Percentiles rank a stretch among this genome's conserved stretches.
phyloP scores from a whole-genome alignment of 768 basidiomycete genomes.

The Podaxis carcinomalis region DNA sequence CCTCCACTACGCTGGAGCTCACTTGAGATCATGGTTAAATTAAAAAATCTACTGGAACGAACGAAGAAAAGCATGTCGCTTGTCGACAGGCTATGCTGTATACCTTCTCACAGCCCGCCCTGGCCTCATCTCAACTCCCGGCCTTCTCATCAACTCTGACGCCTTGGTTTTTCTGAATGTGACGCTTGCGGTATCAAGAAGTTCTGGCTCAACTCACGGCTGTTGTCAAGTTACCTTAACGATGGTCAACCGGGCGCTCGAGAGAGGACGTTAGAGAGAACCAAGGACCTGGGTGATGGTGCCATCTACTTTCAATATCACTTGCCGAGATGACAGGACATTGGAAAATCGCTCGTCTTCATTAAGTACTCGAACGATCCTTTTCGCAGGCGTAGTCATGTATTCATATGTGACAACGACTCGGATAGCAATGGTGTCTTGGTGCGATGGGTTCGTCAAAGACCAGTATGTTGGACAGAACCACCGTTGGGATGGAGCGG shows the following conservation, averaged over 20 bases:
- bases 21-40: not conserved
- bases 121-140: not conserved
- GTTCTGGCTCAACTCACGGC: not conserved
- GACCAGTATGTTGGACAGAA: not conserved
- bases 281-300: not conserved
- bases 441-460: not conserved
- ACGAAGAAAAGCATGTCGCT: not conserved
- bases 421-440: not conserved
- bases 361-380: not conserved
- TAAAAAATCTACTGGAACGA: not conserved
- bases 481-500: not conserved
- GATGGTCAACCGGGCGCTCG: not conserved
- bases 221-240: not conserved
- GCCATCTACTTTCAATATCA: not conserved
- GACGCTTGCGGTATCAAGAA: not conserved
- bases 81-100: too few species aligned
- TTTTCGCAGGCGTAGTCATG: not conserved
- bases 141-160: not conserved
- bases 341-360: not conserved
- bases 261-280: not conserved
- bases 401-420: not conserved
- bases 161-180: not conserved
- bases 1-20: not conserved
- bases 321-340: too few species aligned
- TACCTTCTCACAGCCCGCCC: not conserved